Evolutionary conservation across 306 rosid species (phyloP).

Genomic region (Nissolia schottii): DNA sequence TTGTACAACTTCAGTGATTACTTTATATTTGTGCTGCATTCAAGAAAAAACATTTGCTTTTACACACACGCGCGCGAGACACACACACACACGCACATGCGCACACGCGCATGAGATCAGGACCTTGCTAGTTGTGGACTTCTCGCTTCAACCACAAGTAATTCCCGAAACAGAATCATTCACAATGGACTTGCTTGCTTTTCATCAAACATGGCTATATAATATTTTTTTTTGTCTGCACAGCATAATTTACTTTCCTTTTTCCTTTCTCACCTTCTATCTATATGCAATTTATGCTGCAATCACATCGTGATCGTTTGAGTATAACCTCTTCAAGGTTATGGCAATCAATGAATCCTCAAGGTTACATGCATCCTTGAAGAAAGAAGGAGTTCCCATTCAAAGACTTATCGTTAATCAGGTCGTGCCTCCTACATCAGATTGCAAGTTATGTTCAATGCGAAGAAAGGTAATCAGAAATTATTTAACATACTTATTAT

Average conservation of each 20-base stretch:
- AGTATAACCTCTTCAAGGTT: conserved; percentile 39
- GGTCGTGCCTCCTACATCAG: conserved; percentile 64
- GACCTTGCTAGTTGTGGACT: no score
- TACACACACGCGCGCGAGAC: no score
- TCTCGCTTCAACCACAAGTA: background rate
- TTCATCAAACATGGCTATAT: background rate
- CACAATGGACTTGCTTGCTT: background rate
- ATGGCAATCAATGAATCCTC: conserved; percentile 88
- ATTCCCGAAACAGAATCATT: background rate
- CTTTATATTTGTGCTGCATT: background rate
- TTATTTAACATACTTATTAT: background rate
- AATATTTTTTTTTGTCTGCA: background rate
- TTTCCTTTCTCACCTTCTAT: background rate
- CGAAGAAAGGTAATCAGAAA: conserved; percentile 54
- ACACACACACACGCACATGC: no score
- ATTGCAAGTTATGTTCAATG: conserved; percentile 86
- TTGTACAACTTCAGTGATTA: background rate
- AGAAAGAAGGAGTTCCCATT: conserved; percentile 71
- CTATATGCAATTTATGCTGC: conserved; percentile 1
- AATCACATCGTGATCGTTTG: conserved; percentile 21
- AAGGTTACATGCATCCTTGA: conserved; percentile 72
- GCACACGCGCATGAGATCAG: no score
- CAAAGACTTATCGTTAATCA: conserved; percentile 73
- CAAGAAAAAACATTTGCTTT: background rate
- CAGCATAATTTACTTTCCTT: background rate